These are phyloP conservation scores for Chlorokybus atmophyticus DNA, from an alignment of 139 green algal species.

Conservation along the genomic window DNA sequence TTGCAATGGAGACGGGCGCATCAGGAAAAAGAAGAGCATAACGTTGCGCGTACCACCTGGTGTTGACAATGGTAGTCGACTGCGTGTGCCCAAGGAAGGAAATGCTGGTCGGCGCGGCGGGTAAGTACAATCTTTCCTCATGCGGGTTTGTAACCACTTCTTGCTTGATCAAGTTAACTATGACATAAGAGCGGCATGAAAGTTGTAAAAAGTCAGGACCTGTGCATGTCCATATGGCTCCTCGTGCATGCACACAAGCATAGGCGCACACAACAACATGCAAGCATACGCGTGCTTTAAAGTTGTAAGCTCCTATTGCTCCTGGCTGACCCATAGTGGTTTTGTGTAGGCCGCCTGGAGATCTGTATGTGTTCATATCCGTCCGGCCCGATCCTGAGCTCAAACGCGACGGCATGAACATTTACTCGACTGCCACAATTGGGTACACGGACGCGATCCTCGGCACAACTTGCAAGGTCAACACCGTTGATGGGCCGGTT, in stretches of 20 bases:
- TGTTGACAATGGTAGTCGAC: conserved; percentile 65
- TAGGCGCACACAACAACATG: too few relatives aligned
- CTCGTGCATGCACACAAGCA: too few relatives aligned
- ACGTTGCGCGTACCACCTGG: conserved; percentile 55
- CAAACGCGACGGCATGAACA: conserved; percentile 69
- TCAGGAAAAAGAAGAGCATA: conserved; percentile 76
- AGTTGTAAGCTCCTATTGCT: too few relatives aligned
- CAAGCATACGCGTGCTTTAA: too few relatives aligned
- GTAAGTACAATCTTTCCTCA: too few relatives aligned
- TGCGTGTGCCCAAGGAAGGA: conserved; percentile 73
- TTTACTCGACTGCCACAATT: conserved; percentile 68
- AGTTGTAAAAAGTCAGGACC: too few relatives aligned
- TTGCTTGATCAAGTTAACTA: too few relatives aligned
- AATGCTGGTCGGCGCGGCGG: conserved; percentile 33
- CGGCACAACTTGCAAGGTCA: conserved; percentile 64
- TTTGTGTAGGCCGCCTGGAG: conserved; percentile 54
- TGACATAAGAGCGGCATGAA: too few relatives aligned
- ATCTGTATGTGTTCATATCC: conserved; percentile 88
- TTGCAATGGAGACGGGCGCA: conserved; percentile 78
- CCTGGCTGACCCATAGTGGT: too few relatives aligned
- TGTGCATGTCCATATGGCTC: too few relatives aligned
- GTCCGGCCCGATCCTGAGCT: conserved; percentile 75
- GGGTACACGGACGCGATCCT: conserved; percentile 86
- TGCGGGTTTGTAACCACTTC: too few relatives aligned
- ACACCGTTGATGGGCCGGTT: conserved; percentile 83